Evolutionary conservation across 345 rosid species (phyloP), one percentile per base, ranked within the genome.

Genomic region (Corchorus olitorius): DNA sequence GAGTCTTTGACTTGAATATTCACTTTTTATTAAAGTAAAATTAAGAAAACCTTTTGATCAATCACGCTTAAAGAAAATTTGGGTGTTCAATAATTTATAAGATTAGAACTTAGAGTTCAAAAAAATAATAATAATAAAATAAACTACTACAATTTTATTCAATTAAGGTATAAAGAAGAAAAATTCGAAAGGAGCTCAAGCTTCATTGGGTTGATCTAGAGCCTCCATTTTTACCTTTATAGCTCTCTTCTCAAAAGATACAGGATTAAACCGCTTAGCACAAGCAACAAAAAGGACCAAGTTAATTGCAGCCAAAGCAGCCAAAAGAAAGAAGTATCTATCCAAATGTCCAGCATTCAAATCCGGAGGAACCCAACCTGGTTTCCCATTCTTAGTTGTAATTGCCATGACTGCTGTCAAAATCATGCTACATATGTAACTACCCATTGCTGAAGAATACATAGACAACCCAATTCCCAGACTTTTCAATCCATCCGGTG

Each of bases 341-440:
- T 80, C 90, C 55, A 85, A 41, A 70, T 85, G 83, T 27, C 86
- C 86, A 3, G 70, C 73, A 58, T 80, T 82, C 49, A 83, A 48
- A 77, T 81, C 79, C 0, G 80, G 76, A 5, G 87, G 81, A 64
- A 87, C 80, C 88, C 90, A 85, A 12, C 88, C 83, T 0, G 74
- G 80, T 39, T 74, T 66, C 75, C 86, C 78, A 7, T 81, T 58
- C 46, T 20, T 70, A 0, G 77, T 14, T 4, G 84, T 81, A 10
- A 87, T 53, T 1, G 73, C 73, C 87, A 11, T 85, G 62, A 75
- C 90, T 64, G 77, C 10, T 0, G 81, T 55, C 67, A 87, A 61
- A 41, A 85, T 62, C 46, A 78, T 12, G 59, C 85, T 81, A 65
- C 83, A 66, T 19, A 74, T 41, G 2, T 72, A 75, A 50, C 83